Evolutionary conservation across 2,329 filamentous ascomycete genomes (phyloP).

Genomic region (Biscogniauxia sp.): DNA sequence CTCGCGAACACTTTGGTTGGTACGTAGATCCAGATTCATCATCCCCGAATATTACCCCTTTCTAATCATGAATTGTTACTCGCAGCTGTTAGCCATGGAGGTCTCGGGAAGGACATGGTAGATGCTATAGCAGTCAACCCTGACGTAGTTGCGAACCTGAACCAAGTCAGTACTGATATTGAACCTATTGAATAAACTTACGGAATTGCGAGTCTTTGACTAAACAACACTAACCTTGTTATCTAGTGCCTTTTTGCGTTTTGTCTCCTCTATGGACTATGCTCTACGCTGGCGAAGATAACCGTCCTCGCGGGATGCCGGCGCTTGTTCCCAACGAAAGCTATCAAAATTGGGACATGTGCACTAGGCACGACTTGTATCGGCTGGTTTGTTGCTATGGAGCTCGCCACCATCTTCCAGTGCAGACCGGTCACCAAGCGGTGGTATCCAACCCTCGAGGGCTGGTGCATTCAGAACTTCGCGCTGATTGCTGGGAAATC

Average conservation of each 20-base stretch:
- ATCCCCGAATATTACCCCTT: neutral
- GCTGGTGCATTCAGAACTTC: neutral
- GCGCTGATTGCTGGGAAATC: neutral
- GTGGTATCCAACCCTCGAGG: neutral
- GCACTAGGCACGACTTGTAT: neutral
- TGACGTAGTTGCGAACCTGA: neutral
- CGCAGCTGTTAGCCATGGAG: neutral
- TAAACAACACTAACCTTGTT: neutral
- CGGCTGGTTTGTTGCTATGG: neutral
- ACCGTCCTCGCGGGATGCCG: neutral
- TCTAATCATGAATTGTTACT: neutral
- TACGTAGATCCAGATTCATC: neutral
- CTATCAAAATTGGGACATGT: neutral
- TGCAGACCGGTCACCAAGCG: neutral
- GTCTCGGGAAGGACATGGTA: neutral
- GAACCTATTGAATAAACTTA: neutral
- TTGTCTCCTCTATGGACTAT: neutral
- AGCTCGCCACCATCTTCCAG: neutral
- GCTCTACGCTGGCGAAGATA: neutral
- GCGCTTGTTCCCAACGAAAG: neutral
- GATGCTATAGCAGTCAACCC: neutral
- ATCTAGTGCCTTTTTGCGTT: neutral
- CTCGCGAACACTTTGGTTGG: neutral
- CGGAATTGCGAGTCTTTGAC: neutral
- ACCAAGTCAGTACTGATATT: neutral